Evolutionary conservation across 169 alveolate genomes (phyloP).

Genomic region (Cryptosporidium tyzzeri): DNA sequence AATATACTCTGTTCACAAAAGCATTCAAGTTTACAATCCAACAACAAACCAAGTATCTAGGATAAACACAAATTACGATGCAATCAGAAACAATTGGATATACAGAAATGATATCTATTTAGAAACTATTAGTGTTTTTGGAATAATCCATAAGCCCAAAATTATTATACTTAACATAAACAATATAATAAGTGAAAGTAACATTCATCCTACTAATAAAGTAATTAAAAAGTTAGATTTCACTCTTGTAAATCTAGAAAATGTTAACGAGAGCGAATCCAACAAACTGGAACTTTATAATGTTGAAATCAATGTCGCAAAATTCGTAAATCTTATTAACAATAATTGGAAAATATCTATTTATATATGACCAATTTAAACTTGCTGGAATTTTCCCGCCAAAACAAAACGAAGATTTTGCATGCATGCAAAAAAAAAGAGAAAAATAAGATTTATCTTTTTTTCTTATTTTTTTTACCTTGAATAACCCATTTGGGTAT

Average conservation of each 20-base stretch:
- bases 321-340: slow-evolving; percentile 13
- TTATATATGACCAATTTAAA: slow-evolving; percentile 12
- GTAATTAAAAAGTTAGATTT: slow-evolving; percentile 13
- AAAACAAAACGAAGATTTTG: neutral
- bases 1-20: slow-evolving; percentile 5
- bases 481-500: slow-evolving; percentile 56
- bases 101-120: slow-evolving; percentile 38
- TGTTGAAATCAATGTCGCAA: slow-evolving; percentile 16
- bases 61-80: slow-evolving; percentile 16
- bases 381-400: neutral
- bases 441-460: neutral
- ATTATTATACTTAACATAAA: slow-evolving; percentile 16
- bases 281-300: neutral
- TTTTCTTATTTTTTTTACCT: slow-evolving; percentile 41
- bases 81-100: slow-evolving; percentile 39
- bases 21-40: slow-evolving; percentile 9
- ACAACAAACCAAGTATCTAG: slow-evolving; percentile 5
- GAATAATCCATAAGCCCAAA: slow-evolving; percentile 42
- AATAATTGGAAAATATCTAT: slow-evolving; percentile 53
- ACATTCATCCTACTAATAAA: neutral
- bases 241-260: slow-evolving; percentile 10
- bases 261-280: neutral
- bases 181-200: slow-evolving; percentile 10
- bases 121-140: slow-evolving; percentile 26
- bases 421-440: neutral